A percentile compares a stretch with the other conserved stretches of the same genome.
Evolutionary conservation across 441 rosid genomes (phyloP).

Genomic region (Geranium incanum): DNA sequence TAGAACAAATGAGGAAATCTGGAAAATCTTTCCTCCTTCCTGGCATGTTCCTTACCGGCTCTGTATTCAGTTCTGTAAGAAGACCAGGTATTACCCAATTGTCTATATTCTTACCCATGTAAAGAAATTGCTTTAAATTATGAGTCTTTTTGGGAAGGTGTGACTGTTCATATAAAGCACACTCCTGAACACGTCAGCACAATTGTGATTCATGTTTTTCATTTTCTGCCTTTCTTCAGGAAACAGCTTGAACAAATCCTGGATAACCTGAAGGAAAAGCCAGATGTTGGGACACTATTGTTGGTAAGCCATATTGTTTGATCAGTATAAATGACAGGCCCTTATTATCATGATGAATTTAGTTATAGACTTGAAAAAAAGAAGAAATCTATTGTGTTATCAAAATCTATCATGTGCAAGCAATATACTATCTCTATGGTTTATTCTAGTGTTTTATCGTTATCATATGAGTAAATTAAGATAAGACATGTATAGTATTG

Average conservation of each 20-base stretch:
- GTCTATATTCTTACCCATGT: background rate
- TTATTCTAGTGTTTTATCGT: too few relatives aligned
- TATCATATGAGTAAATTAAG: too few relatives aligned
- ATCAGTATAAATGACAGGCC: background rate
- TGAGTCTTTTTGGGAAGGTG: background rate
- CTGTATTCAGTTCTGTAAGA: conserved; percentile 91
- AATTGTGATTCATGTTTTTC: background rate
- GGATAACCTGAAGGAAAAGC: conserved; percentile 78
- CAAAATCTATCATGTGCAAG: too few relatives aligned
- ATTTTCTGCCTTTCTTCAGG: conserved; percentile 41
- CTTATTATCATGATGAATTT: background rate
- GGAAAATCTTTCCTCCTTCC: conserved; percentile 89
- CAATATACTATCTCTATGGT: too few relatives aligned
- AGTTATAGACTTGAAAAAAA: background rate
- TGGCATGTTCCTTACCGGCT: conserved; percentile 98
- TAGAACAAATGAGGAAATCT: conserved; percentile 92
- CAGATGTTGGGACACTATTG: conserved; percentile 77
- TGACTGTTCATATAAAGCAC: background rate
- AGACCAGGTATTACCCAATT: conserved; percentile 56
- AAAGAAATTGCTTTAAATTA: background rate
- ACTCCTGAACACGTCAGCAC: background rate
- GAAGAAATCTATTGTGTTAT: too few relatives aligned
- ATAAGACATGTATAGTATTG: too few relatives aligned
- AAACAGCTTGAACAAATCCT: conserved; percentile 89
- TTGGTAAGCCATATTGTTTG: conserved; percentile 36